Percentiles rank a stretch among this genome's conserved stretches.
Conservation (phyloP, 2,329 filamentous ascomycete species). For the Curvularia verruculosa region DNA sequence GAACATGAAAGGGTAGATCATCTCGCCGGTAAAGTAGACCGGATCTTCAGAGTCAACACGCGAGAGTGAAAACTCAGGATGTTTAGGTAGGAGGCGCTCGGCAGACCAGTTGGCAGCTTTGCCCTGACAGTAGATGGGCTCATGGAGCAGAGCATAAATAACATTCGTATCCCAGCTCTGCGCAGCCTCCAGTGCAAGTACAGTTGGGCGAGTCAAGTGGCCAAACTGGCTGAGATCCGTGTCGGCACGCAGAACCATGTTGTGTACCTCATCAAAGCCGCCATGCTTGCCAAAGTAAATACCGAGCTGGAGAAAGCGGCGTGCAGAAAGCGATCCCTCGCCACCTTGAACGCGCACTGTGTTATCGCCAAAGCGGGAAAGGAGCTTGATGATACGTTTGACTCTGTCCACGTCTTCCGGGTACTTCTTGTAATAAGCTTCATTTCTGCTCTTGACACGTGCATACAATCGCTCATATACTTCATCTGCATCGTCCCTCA, state of each 20-base stretch:
- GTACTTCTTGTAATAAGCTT: conserved; percentile 82
- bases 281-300: conserved; percentile 77
- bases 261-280: conserved; percentile 45
- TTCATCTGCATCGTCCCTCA: conserved; percentile 72
- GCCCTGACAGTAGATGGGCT: conserved; percentile 82
- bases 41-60: conserved; percentile 55
- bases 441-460: conserved; percentile 73
- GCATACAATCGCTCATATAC: conserved; percentile 76
- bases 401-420: conserved; percentile 77
- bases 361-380: conserved; percentile 62
- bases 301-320: conserved; percentile 78
- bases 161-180: conserved; percentile 76
- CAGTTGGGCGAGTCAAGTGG: conserved; percentile 73
- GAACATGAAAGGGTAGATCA: conserved; percentile 88
- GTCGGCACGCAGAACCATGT: conserved; percentile 71
- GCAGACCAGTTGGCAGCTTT: conserved; percentile 76
- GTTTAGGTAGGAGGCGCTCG: conserved; percentile 63
- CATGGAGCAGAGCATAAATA: conserved; percentile 86
- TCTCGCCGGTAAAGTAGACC: conserved; percentile 87
- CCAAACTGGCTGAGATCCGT: conserved; percentile 77
- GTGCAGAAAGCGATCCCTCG: conserved; percentile 69
- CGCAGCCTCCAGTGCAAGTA: conserved; percentile 70
- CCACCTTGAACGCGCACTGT: conserved; percentile 73
- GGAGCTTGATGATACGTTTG: conserved; percentile 67
- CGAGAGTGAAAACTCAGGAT: conserved; percentile 52